These are phyloP conservation scores for Colletotrichum sidae DNA, from an alignment of 2,329 filamentous ascomycete species.

Conservation along the genomic window DNA sequence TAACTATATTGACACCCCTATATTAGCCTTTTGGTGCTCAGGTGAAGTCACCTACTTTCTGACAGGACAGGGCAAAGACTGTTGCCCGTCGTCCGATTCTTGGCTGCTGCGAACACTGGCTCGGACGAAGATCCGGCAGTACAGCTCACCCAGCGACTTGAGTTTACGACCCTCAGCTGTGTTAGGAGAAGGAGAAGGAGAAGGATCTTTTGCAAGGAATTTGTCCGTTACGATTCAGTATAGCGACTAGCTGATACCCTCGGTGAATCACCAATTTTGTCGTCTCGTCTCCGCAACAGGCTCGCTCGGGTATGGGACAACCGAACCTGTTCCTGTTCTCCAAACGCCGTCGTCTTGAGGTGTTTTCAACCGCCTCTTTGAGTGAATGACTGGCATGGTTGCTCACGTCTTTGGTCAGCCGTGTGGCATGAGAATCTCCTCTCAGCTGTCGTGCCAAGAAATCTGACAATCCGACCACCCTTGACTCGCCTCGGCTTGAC, in stretches of 20 bases:
- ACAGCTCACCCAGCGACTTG: slow-evolving; percentile 2
- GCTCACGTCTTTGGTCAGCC: not conserved
- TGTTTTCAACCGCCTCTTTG: not conserved
- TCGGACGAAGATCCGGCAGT: slow-evolving; percentile 7
- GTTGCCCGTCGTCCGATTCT: slow-evolving; percentile 17
- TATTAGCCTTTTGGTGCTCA: no score
- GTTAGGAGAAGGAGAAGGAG: not conserved
- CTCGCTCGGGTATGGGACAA: no score
- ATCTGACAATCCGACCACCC: slow-evolving; percentile 13
- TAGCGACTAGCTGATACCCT: not conserved
- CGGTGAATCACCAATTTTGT: not conserved
- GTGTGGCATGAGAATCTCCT: not conserved
- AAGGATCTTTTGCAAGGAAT: not conserved
- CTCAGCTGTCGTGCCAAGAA: slow-evolving; percentile 21
- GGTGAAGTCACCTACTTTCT: no score
- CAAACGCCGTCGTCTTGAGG: not conserved
- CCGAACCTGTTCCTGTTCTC: not conserved
- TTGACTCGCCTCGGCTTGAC: slow-evolving; percentile 1
- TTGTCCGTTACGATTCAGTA: not conserved
- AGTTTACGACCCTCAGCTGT: not conserved
- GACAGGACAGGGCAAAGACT: not conserved
- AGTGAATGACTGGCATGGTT: not conserved
- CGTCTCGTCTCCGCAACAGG: no score
- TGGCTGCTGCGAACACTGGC: slow-evolving; percentile 9
- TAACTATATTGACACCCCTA: no score